phyloP scores from a whole-genome alignment of 176 grass and related monocot genomes.

The Luzula sylvatica region DNA sequence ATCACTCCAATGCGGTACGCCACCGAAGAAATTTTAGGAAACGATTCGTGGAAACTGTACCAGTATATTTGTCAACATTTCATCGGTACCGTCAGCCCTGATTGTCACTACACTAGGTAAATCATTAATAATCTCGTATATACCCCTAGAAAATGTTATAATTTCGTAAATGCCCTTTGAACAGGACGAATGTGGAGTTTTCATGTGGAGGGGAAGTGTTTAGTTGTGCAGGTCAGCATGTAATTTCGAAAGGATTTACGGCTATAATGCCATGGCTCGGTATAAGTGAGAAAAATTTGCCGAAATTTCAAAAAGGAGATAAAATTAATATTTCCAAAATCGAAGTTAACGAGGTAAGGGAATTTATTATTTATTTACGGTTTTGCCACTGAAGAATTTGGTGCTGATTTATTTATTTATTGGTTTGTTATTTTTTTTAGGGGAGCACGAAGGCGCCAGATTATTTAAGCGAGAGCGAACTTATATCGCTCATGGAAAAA shows the following conservation, averaged over 20 bases:
- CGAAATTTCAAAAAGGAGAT: conserved; percentile 58
- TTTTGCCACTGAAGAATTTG: conserved; percentile 18
- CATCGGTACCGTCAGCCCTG: conserved; percentile 72
- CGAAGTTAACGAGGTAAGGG: conserved; percentile 77
- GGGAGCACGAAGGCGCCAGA: conserved; percentile 81
- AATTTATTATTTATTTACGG: conserved; percentile 20
- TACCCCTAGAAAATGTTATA: not conserved
- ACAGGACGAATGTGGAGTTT: conserved; percentile 77
- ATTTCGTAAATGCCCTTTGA: conserved; percentile 9
- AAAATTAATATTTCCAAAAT: conserved; percentile 58
- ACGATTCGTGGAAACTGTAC: conserved; percentile 85
- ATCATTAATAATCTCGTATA: not conserved
- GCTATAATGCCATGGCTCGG: conserved; percentile 95
- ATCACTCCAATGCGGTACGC: conserved; percentile 84
- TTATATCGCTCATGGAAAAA: conserved; percentile 98
- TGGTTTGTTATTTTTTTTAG: conserved; percentile 27
- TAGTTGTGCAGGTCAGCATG: conserved; percentile 53
- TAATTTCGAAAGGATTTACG: conserved; percentile 88
- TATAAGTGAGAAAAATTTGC: conserved; percentile 69
- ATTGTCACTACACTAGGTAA: conserved; percentile 89
- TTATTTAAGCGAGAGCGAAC: conserved; percentile 93
- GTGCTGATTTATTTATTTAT: not conserved
- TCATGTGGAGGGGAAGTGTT: conserved; percentile 68
- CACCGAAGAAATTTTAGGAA: conserved; percentile 71
- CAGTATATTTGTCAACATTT: conserved; percentile 96